Conservation (phyloP, 768 basidiomycete genomes). For the Lactifluus hygrophoroides region DNA sequence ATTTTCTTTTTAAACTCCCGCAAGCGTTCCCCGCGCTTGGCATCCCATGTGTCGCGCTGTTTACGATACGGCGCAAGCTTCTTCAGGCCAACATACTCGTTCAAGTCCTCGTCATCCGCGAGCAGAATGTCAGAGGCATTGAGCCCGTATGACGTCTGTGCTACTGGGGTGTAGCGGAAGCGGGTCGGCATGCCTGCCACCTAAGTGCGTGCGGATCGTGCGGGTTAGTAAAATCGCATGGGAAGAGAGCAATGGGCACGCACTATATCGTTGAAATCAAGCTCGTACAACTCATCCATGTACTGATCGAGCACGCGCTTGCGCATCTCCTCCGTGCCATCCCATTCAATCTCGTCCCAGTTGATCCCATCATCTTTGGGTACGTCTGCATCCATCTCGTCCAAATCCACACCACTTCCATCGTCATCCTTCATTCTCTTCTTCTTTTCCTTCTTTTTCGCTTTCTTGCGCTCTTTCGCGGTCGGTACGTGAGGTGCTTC, state of each 20-base stretch:
- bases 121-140: conserved; percentile 82
- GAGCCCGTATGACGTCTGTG: conserved; percentile 56
- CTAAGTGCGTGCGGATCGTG: conserved; percentile 32
- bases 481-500: conserved; percentile 7
- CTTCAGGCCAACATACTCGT: conserved; percentile 83
- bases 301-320: conserved; percentile 77
- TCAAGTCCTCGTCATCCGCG: conserved; percentile 89
- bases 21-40: conserved; percentile 52
- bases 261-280: conserved; percentile 96
- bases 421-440: conserved; percentile 42
- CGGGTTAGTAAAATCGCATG: neutral
- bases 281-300: conserved; percentile 82
- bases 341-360: conserved; percentile 60
- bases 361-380: conserved; percentile 29
- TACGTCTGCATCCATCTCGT: conserved; percentile 49
- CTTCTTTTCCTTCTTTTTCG: conserved; percentile 50
- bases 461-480: conserved; percentile 19
- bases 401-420: conserved; percentile 38
- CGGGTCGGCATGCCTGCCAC: conserved; percentile 85
- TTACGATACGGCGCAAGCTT: conserved; percentile 86
- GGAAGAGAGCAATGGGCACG: conserved; percentile 24
- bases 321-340: conserved; percentile 85
- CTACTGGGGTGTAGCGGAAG: conserved; percentile 80
- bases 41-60: conserved; percentile 53
- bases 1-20: conserved; percentile 65